phyloP scores from a whole-genome alignment of 805 yeast genomes.

The Cyberlindnera euphorbiiphila region DNA sequence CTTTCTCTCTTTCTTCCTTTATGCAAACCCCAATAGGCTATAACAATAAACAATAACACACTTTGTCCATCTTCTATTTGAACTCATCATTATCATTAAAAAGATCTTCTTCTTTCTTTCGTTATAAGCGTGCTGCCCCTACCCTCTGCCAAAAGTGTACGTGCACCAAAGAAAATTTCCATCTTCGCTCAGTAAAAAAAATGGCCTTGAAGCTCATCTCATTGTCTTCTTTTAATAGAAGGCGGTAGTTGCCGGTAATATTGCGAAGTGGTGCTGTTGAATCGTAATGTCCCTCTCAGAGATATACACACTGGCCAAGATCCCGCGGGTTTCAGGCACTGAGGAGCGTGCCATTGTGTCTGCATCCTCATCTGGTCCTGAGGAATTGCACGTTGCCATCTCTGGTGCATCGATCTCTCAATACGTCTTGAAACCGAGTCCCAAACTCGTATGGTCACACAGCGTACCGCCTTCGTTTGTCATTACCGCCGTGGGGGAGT shows the following conservation, averaged over 20 bases:
- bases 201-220: slow-evolving; percentile 7
- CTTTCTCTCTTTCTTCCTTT: too few relatives aligned
- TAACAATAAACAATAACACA: too few relatives aligned
- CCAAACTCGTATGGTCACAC: slow-evolving; percentile 49
- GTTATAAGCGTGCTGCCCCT: too few relatives aligned
- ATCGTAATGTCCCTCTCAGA: slow-evolving; percentile 25
- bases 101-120: too few relatives aligned
- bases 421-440: slow-evolving; percentile 47
- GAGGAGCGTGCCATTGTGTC: slow-evolving; percentile 18
- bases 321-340: slow-evolving; percentile 24
- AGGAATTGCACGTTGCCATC: slow-evolving; percentile 25
- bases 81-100: too few relatives aligned
- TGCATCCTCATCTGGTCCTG: slow-evolving; percentile 14
- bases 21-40: too few relatives aligned
- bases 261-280: too few relatives aligned
- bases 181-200: slow-evolving; percentile 7
- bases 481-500: slow-evolving; percentile 29
- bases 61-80: too few relatives aligned
- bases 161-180: too few relatives aligned
- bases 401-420: slow-evolving; percentile 29
- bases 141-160: too few relatives aligned
- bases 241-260: too few relatives aligned
- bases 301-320: slow-evolving; percentile 21
- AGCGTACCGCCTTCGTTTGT: slow-evolving; percentile 43
- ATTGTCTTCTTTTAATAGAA: neutral